Evolutionary conservation across 2,329 filamentous ascomycete genomes (phyloP).

Genomic region (Clarireedia paspali): DNA sequence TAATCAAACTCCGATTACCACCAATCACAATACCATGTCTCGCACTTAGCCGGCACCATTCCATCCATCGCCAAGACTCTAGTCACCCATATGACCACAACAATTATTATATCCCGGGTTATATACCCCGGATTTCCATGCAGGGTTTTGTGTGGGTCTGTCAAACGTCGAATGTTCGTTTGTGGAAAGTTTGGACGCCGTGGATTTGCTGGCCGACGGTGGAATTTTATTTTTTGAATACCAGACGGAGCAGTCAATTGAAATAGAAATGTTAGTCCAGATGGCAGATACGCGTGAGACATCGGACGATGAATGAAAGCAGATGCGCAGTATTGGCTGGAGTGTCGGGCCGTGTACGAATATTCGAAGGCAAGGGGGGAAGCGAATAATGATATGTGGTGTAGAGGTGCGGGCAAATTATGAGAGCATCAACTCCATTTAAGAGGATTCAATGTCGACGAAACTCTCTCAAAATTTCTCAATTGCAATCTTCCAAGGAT

Average conservation of each 20-base stretch:
- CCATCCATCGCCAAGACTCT: neutral
- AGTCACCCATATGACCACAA: neutral
- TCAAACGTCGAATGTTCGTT: neutral
- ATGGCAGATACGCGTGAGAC: neutral
- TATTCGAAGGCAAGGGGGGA: no score
- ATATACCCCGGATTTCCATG: neutral
- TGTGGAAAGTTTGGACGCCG: neutral
- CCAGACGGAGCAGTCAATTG: neutral
- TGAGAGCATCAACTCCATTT: no score
- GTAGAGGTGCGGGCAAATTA: neutral
- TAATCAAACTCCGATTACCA: no score
- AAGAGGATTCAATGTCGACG: neutral
- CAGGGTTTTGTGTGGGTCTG: neutral
- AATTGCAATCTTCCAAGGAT: neutral
- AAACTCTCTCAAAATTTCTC: neutral
- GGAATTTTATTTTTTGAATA: neutral
- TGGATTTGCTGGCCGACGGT: conserved; percentile 6
- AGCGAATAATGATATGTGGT: neutral
- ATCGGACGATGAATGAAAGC: neutral
- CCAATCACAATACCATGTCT: no score
- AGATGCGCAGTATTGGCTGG: neutral
- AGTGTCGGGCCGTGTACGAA: neutral
- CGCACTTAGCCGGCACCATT: neutral
- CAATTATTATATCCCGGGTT: neutral
- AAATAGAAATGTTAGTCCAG: neutral